Percentiles rank a stretch among this genome's conserved stretches.
Conservation (phyloP, 2,329 filamentous ascomycete genomes). For the Aspergillus pseudoviridinutans region DNA sequence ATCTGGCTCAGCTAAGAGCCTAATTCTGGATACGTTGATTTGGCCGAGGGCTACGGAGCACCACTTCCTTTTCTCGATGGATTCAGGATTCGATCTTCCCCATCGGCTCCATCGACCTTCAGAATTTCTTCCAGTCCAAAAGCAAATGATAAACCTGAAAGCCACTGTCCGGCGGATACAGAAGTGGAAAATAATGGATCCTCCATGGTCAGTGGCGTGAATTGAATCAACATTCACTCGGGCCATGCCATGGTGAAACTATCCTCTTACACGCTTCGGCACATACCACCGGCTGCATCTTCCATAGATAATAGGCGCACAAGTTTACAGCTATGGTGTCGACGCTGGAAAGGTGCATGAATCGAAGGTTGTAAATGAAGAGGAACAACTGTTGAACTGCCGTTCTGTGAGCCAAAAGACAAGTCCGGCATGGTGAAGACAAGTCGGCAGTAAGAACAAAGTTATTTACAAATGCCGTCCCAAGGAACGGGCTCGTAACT, state of each 20-base stretch:
- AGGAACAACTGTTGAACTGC: not conserved
- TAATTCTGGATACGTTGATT: not conserved
- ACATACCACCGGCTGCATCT: not conserved
- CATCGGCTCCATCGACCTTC: not conserved
- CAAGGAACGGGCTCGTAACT: constrained; percentile 7
- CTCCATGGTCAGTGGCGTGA: not conserved
- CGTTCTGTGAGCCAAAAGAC: not conserved
- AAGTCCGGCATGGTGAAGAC: not conserved
- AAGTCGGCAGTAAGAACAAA: constrained; percentile 5
- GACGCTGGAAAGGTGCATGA: not conserved
- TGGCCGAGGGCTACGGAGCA: not conserved
- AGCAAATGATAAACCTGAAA: not conserved
- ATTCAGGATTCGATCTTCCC: not conserved
- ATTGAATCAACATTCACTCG: not conserved
- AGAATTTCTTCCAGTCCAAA: not conserved
- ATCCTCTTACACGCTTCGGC: not conserved
- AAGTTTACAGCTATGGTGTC: no score
- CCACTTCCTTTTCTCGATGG: not conserved
- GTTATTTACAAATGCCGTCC: constrained; percentile 21
- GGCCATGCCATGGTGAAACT: not conserved
- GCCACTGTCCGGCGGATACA: not conserved
- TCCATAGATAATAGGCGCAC: not conserved
- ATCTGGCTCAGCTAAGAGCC: not conserved
- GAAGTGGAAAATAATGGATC: not conserved
- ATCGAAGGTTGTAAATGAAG: not conserved